Evolutionary conservation across 2,329 filamentous ascomycete genomes (phyloP).

Genomic region (Karstenula rhodostoma): DNA sequence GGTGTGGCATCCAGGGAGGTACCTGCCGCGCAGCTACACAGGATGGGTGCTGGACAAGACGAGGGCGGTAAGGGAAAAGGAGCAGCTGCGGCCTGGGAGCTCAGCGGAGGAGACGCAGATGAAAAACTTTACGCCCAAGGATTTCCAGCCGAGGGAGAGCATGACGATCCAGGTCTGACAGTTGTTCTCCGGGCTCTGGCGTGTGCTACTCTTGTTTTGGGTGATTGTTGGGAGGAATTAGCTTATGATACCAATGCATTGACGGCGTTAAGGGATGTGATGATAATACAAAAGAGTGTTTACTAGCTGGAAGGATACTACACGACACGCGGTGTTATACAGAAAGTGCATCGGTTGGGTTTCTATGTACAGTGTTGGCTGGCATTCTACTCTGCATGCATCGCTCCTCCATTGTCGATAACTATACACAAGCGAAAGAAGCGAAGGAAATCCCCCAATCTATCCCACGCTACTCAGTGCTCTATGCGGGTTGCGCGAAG

Average conservation of each 20-base stretch:
- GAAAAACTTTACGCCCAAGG: conserved; percentile 34
- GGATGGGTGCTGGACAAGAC: conserved; percentile 38
- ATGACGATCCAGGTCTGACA: conserved; percentile 3
- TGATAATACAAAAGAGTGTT: not conserved
- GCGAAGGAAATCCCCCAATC: conserved; percentile 1
- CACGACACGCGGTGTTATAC: not conserved
- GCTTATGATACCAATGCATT: conserved; percentile 22
- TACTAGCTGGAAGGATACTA: not conserved
- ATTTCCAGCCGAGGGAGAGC: conserved; percentile 26
- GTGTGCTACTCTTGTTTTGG: too few species aligned
- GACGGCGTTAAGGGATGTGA: conserved; percentile 7
- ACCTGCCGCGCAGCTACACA: conserved; percentile 44
- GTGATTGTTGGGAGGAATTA: not conserved
- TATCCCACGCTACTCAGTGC: not conserved
- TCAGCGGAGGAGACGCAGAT: conserved; percentile 21
- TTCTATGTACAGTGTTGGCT: conserved; percentile 10
- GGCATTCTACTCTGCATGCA: conserved; percentile 6
- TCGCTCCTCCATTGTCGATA: not conserved
- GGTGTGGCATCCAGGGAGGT: conserved; percentile 57
- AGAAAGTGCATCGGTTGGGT: not conserved
- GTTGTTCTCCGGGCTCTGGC: too few species aligned
- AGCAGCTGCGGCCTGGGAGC: conserved; percentile 34
- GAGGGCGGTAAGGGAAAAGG: conserved; percentile 43
- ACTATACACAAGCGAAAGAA: conserved; percentile 23
- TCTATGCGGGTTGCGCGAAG: conserved; percentile 43